Conservation (phyloP, 1,284 basidiomycete genomes). For the Leccinum ponderosum region DNA sequence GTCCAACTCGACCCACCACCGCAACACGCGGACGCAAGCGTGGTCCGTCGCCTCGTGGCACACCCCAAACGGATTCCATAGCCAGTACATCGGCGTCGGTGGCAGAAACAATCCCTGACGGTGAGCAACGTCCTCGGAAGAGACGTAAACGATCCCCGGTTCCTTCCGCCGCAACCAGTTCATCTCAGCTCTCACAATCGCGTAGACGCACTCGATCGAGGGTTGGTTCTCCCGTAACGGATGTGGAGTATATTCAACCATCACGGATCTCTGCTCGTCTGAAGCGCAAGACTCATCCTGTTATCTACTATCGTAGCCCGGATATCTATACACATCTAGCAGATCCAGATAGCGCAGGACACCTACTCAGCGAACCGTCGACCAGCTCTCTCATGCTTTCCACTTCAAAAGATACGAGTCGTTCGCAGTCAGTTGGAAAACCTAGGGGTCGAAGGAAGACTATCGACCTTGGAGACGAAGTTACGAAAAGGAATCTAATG, state of each 20-base stretch:
- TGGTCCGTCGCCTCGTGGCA: slow-evolving; percentile 1
- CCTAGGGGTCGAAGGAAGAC: slow-evolving; percentile 18
- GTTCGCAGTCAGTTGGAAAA: slow-evolving; percentile 8
- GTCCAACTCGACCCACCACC: slow-evolving; percentile 5
- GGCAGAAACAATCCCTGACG: neutral
- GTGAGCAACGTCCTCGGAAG: slow-evolving; percentile 19
- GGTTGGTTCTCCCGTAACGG: slow-evolving; percentile 15
- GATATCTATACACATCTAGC: slow-evolving; percentile 34
- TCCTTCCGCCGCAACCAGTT: slow-evolving; percentile 13
- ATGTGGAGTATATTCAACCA: slow-evolving; percentile 6
- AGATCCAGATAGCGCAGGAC: slow-evolving; percentile 11
- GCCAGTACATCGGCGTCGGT: slow-evolving; percentile 2
- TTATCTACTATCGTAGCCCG: slow-evolving; percentile 13
- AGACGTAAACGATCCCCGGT: slow-evolving; percentile 24
- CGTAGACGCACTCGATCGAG: slow-evolving; percentile 19
- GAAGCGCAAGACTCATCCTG: slow-evolving; percentile 18
- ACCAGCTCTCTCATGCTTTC: slow-evolving; percentile 5
- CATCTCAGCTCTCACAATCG: slow-evolving; percentile 11
- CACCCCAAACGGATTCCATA: slow-evolving; percentile 3
- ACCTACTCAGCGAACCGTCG: slow-evolving; percentile 13
- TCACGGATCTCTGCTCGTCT: slow-evolving; percentile 23
- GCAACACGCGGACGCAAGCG: slow-evolving; percentile 25
- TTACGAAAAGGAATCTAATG: slow-evolving; percentile 23
- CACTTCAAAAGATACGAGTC: neutral
- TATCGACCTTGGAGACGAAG: slow-evolving; percentile 22